Percentiles rank a stretch among this genome's conserved stretches.
Conservation (phyloP, 2,329 filamentous ascomycete species). For the Mariannaea elegans region DNA sequence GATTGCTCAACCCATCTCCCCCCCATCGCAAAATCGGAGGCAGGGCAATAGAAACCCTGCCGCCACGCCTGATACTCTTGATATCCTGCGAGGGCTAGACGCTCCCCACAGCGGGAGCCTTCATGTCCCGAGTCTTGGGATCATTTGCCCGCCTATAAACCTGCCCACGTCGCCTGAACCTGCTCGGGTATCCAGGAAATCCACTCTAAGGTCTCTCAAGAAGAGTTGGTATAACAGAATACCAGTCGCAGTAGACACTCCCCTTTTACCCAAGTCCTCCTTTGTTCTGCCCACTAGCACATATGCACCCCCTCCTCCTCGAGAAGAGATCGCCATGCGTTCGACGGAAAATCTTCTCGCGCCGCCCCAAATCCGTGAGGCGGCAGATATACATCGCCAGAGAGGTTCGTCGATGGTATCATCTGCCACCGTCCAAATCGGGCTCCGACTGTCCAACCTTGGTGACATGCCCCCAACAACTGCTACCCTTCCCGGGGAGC, state of each 20-base stretch:
- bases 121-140: conserved; percentile 28
- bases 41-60: background rate
- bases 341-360: conserved; percentile 35
- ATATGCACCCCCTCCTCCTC: conserved; percentile 45
- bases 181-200: conserved; percentile 27
- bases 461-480: conserved; percentile 54
- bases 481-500: conserved; percentile 30
- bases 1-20: conserved; percentile 20
- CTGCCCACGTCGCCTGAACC: conserved; percentile 28
- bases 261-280: conserved; percentile 37
- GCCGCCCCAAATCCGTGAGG: conserved; percentile 55
- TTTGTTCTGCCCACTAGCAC: conserved; percentile 58
- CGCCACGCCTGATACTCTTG: conserved; percentile 5
- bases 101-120: conserved; percentile 4
- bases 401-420: conserved; percentile 71
- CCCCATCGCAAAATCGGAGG: conserved; percentile 6
- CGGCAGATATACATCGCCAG: conserved; percentile 54
- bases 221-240: conserved; percentile 41
- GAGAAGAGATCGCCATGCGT: conserved; percentile 14
- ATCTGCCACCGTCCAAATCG: conserved; percentile 76
- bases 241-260: conserved; percentile 32
- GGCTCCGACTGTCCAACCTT: conserved; percentile 71
- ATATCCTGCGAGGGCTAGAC: background rate
- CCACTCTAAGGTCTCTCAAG: conserved; percentile 35
- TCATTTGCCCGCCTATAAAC: conserved; percentile 30